Base-by-base conservation (phyloP, 202 grass and related monocot genomes). In the Schoenoplectus triqueter region DNA sequence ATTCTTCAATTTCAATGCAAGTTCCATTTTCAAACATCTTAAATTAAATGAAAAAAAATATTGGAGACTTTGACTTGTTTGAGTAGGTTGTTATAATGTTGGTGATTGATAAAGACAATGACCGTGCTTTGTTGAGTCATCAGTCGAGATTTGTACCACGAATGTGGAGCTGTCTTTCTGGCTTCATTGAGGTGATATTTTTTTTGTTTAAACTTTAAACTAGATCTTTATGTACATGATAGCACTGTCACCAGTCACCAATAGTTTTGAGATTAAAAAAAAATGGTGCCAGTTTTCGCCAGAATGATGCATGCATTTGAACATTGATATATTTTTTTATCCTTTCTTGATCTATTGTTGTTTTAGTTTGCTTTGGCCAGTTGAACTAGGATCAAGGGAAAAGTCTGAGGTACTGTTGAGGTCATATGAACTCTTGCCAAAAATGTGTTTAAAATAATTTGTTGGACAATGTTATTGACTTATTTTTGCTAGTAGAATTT, bases 81-180 rank as follows among this genome's bases (percentile, higher is more conserved):
- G 62, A 62, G 15, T 86, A 99, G 96, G 96, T 99, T 89, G 96
- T 99, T 18, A 96, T 96, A 81, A 99, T 99, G 93, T 41, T 99
- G 84, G 91, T 99, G 50, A 92, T 99, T 73, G 96, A 99, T 78
- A 90, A 96, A 81, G 90, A 90, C 60, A 95, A 99, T 82, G 93
- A 99, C 17, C 45, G 90, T 3, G 96, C 76, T 0, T 92, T 99
- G 50, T 92, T 99, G 56, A 94, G 96, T 65, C 91, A 84, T 0
- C 93, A 98, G 65, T 95, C 93, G 71, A 93, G 91, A 89, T 98
- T 94, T 10, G 90, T 92, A 31, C 91, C 91, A 42, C 93, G 96
- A 46, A 98, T 98, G 93, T 98, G 93, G 96, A 98, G 93, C 74
- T 98, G 96, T 81, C 93, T 98, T 91, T 90, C 96, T 82, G 96